phyloP scores from a whole-genome alignment of 768 basidiomycete genomes.

The Multifurca ochricompacta region DNA sequence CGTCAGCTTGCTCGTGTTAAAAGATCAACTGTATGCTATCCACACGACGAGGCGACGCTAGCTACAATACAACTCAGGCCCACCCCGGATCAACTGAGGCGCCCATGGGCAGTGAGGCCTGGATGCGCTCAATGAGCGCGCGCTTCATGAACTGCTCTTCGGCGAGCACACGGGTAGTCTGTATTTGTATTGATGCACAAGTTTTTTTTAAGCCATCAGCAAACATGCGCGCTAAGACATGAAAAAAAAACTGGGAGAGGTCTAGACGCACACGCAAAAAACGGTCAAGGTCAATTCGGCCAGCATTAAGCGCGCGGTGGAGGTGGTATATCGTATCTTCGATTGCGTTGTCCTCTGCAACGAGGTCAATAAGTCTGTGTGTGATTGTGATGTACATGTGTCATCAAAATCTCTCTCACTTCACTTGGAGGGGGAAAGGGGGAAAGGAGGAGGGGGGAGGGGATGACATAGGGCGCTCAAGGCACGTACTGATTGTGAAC shows the following conservation, averaged over 20 bases:
- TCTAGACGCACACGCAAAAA: slow-evolving; percentile 71
- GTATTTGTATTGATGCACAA: slow-evolving; percentile 14
- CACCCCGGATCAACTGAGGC: slow-evolving; percentile 16
- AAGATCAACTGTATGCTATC: not conserved
- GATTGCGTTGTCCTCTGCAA: slow-evolving; percentile 99
- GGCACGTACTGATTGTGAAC: slow-evolving; percentile 89
- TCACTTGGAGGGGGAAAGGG: too few species aligned
- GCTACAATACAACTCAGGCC: slow-evolving; percentile 8
- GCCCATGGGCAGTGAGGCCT: slow-evolving; percentile 47
- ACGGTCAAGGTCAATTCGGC: slow-evolving; percentile 87
- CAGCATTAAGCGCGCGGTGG: slow-evolving; percentile 84
- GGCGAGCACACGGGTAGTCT: slow-evolving; percentile 81
- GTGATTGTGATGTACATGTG: not conserved
- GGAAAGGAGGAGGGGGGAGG: too few species aligned
- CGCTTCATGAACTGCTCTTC: slow-evolving; percentile 98
- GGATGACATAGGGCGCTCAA: slow-evolving; percentile 14
- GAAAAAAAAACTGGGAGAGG: not conserved
- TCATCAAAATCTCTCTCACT: not conserved
- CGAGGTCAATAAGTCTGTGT: slow-evolving; percentile 79
- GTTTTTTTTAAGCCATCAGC: slow-evolving; percentile 3
- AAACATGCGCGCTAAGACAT: not conserved
- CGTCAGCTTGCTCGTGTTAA: not conserved
- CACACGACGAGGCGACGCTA: slow-evolving; percentile 6
- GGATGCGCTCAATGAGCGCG: slow-evolving; percentile 89
- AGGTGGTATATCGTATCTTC: slow-evolving; percentile 98